These are phyloP conservation scores for Plasmodium blacklocki DNA, from an alignment of 169 alveolate species.

Conservation along the genomic window DNA sequence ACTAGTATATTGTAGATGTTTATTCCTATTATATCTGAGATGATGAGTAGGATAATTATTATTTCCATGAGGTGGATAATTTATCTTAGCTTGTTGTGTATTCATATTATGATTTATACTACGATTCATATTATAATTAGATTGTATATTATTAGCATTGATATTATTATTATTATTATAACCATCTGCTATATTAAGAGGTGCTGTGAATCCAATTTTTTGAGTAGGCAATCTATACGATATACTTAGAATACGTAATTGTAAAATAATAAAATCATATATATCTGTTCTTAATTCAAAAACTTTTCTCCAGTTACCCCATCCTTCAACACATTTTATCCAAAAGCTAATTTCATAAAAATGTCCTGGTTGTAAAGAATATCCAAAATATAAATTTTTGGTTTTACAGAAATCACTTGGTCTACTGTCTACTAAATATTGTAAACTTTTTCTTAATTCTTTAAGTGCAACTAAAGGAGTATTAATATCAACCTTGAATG, in stretches of 20 bases:
- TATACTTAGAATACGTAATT: slow-evolving; percentile 79
- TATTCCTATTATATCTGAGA: slow-evolving; percentile 29
- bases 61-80: not conserved
- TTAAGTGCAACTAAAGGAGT: slow-evolving; percentile 89
- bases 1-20: slow-evolving; percentile 15
- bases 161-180: not conserved
- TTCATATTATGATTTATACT: not conserved
- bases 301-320: slow-evolving; percentile 88
- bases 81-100: not conserved
- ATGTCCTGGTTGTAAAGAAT: slow-evolving; percentile 88
- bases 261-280: slow-evolving; percentile 80
- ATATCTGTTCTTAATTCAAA: slow-evolving; percentile 82
- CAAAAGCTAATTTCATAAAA: slow-evolving; percentile 82
- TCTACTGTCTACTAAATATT: slow-evolving; percentile 83
- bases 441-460: slow-evolving; percentile 80
- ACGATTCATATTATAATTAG: not conserved
- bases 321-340: slow-evolving; percentile 87
- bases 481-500: slow-evolving; percentile 84
- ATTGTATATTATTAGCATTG: not conserved
- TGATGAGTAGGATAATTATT: not conserved
- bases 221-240: slow-evolving; percentile 82
- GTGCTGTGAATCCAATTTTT: slow-evolving; percentile 81
- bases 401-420: slow-evolving; percentile 90
- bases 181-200: slow-evolving; percentile 70
- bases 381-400: slow-evolving; percentile 80